phyloP scores from a whole-genome alignment of 352 stramenopile genomes.

The Phytophthora citricola region DNA sequence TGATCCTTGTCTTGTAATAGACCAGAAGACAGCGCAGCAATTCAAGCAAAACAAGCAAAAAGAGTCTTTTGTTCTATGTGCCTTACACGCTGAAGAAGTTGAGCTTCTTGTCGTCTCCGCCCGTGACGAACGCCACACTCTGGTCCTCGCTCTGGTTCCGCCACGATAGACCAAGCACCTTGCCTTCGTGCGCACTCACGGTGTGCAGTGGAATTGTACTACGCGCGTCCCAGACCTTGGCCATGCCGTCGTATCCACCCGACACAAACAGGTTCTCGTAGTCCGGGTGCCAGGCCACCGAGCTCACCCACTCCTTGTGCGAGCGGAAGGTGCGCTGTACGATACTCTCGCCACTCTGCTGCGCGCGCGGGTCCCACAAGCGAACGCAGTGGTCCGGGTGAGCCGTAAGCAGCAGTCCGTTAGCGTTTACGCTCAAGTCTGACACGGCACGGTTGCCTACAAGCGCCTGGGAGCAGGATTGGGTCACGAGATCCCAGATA shows the following conservation, averaged over 20 bases:
- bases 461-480: slow-evolving; percentile 78
- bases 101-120: slow-evolving; percentile 86
- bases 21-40: slow-evolving; percentile 14
- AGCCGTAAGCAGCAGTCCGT: slow-evolving; percentile 72
- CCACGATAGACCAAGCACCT: slow-evolving; percentile 75
- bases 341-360: slow-evolving; percentile 70
- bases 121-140: slow-evolving; percentile 70
- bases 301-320: slow-evolving; percentile 87
- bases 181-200: slow-evolving; percentile 76
- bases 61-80: slow-evolving; percentile 33
- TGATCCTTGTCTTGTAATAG: slow-evolving; percentile 20
- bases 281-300: slow-evolving; percentile 70
- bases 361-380: slow-evolving; percentile 82
- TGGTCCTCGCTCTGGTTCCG: slow-evolving; percentile 34
- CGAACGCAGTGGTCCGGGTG: slow-evolving; percentile 84
- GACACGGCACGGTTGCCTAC: slow-evolving; percentile 80
- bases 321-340: slow-evolving; percentile 86
- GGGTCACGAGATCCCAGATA: slow-evolving; percentile 80
- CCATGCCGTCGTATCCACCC: slow-evolving; percentile 74
- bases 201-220: slow-evolving; percentile 82
- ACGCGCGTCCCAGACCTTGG: slow-evolving; percentile 86
- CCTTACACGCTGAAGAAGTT: slow-evolving; percentile 87
- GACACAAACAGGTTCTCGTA: slow-evolving; percentile 77
- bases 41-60: slow-evolving; percentile 31
- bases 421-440: slow-evolving; percentile 69